These are phyloP conservation scores for Eucalyptus coolabah DNA, from an alignment of 345 rosid genomes.

Conservation along the genomic window DNA sequence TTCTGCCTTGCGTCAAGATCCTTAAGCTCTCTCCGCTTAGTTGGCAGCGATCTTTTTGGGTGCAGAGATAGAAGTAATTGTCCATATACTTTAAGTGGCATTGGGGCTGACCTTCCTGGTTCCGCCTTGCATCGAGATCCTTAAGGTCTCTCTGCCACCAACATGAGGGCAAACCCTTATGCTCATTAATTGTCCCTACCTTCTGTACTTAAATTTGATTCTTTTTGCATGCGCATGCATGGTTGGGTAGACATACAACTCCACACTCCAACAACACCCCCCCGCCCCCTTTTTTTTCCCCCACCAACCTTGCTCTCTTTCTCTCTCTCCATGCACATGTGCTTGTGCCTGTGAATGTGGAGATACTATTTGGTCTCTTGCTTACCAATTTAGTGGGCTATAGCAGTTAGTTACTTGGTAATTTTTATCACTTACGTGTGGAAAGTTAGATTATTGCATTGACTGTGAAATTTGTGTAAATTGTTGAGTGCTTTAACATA, in stretches of 20 bases:
- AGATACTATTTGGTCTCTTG: background rate
- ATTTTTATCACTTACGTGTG: background rate
- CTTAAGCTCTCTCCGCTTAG: background rate
- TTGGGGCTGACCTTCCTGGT: background rate
- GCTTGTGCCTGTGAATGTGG: background rate
- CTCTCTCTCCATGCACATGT: background rate
- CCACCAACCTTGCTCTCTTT: background rate
- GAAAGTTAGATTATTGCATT: background rate
- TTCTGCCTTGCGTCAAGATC: background rate
- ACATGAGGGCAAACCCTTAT: background rate
- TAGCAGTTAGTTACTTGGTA: background rate
- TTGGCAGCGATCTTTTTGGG: background rate
- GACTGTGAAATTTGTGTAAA: background rate
- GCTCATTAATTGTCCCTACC: background rate
- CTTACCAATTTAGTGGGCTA: background rate
- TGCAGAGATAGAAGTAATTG: background rate
- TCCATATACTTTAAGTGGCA: background rate
- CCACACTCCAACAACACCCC: no score
- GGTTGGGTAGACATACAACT: background rate
- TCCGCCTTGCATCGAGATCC: background rate
- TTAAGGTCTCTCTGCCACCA: background rate
- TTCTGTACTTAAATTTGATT: background rate
- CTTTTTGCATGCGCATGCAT: background rate
- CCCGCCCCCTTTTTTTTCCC: rapidly evolving
- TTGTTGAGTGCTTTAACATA: background rate